These are phyloP conservation scores for Spathaspora boniae DNA, from an alignment of 805 yeast genomes.

Conservation along the genomic window DNA sequence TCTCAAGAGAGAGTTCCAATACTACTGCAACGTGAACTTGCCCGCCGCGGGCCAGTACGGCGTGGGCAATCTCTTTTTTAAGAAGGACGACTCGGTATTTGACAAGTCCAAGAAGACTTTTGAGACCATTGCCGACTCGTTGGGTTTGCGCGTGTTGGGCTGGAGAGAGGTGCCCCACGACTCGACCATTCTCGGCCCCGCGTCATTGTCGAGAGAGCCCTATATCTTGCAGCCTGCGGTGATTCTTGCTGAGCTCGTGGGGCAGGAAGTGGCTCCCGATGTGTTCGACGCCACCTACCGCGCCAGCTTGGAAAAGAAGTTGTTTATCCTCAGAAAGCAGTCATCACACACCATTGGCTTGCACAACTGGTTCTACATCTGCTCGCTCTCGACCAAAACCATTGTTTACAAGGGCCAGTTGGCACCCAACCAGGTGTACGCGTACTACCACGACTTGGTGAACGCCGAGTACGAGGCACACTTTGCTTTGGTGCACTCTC, in stretches of 20 bases:
- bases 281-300: constrained; percentile 57
- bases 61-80: constrained; percentile 91
- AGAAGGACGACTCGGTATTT: constrained; percentile 72
- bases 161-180: constrained; percentile 97
- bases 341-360: constrained; percentile 87
- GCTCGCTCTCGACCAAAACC: constrained; percentile 83
- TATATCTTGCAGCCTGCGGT: constrained; percentile 89
- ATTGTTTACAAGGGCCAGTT: constrained; percentile 97
- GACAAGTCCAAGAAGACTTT: constrained; percentile 71
- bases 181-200: constrained; percentile 91
- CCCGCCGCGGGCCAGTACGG: constrained; percentile 89
- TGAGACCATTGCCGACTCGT: constrained; percentile 70
- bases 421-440: constrained; percentile 94
- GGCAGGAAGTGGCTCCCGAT: constrained; percentile 36
- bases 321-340: constrained; percentile 84
- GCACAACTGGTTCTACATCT: constrained; percentile 96
- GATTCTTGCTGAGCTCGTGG: constrained; percentile 46
- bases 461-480: constrained; percentile 93
- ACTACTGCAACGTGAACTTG: constrained; percentile 59
- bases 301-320: constrained; percentile 72
- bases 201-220: constrained; percentile 92
- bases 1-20: constrained; percentile 77
- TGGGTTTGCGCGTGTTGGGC: constrained; percentile 81
- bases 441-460: constrained; percentile 87
- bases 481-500: constrained; percentile 93